Base-by-base conservation (phyloP, 2,329 filamentous ascomycete genomes). In the Colletotrichum limetticola region DNA sequence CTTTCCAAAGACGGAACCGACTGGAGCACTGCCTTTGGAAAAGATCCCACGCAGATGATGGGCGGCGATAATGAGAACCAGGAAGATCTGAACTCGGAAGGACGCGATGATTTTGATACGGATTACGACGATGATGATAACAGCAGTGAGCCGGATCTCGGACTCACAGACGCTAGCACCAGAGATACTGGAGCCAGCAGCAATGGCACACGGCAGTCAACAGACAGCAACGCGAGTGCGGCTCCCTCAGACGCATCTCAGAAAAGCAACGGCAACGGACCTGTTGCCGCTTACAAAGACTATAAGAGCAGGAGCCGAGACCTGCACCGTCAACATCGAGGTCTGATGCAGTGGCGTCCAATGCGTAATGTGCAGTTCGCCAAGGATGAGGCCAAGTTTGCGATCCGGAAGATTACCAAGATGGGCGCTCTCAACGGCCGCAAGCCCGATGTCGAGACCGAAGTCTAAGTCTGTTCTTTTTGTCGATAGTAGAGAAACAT, bases 281-380 rank as follows among this genome's bases (percentile, higher is more conserved):
- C 90, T 0, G 82, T 90, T 72, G 86, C 86, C 76, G 85, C 88
- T 76, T 86, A 88, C 79, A 91, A 91, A 79, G 88, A 92, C 26
- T 91, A 93, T 80, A 91, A 91, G 77, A 86, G 87, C 69, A 88
- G 91, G 74, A 94, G 92, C 79, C 91, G 93, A 75, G 91, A 93
- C 58, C 87, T 98, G 80, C 93, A 95, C 80, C 90, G 95, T 0
- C 95, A 95, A 83, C 95, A 98, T 77, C 89, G 95, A 12, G 96
- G 96, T 0, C 78, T 98, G 79, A 97, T 98, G 94, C 96, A 98
- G 82, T 98, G 95, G 95, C 94, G 92, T 79, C 95, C 96, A 0
- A 93, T 95, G 80, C 88, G 96, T 53, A 98, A 98, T 80, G 86
- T 91, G 26, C 91, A 92, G 76, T 98, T 98, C 81, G 95, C 92